Conservation (phyloP, 1,284 basidiomycete species). For the Amylostereum areolatum region DNA sequence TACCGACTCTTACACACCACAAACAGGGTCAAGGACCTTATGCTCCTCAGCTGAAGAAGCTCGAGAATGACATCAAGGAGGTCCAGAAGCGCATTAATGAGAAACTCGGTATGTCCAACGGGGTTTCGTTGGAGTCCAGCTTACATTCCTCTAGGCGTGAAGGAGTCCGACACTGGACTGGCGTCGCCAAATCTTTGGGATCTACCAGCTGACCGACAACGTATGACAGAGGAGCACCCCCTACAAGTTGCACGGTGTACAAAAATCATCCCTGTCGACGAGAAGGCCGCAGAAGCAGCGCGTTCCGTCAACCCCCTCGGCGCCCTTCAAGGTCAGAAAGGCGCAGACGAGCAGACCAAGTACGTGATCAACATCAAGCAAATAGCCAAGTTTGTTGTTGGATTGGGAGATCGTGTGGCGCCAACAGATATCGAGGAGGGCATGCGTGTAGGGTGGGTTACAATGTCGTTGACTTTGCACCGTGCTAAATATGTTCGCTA, state of each 20-base stretch:
- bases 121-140: too few species aligned
- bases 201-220: conserved; percentile 78
- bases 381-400: conserved; percentile 99
- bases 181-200: conserved; percentile 98
- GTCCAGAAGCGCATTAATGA: conserved; percentile 97
- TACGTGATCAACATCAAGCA: conserved; percentile 99
- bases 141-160: conserved; percentile 57
- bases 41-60: conserved; percentile 82
- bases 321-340: conserved; percentile 79
- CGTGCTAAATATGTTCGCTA: conserved; percentile 4
- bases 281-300: conserved; percentile 65
- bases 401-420: conserved; percentile 92
- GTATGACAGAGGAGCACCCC: conserved; percentile 91
- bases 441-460: conserved; percentile 93
- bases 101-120: conserved; percentile 67
- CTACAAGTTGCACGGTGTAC: conserved; percentile 98
- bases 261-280: conserved; percentile 90
- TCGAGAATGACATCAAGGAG: conserved; percentile 91
- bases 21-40: conserved; percentile 96
- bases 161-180: conserved; percentile 97
- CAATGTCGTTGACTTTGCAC: conserved; percentile 13
- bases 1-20: conserved; percentile 9
- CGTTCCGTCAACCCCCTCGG: conserved; percentile 67
- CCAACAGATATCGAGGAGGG: conserved; percentile 99
- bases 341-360: conserved; percentile 95